Evolutionary conservation across 192 early-diverging fungal genomes (phyloP), one percentile per base, ranked within the genome.

Genomic region (Umbelopsis vinacea): DNA sequence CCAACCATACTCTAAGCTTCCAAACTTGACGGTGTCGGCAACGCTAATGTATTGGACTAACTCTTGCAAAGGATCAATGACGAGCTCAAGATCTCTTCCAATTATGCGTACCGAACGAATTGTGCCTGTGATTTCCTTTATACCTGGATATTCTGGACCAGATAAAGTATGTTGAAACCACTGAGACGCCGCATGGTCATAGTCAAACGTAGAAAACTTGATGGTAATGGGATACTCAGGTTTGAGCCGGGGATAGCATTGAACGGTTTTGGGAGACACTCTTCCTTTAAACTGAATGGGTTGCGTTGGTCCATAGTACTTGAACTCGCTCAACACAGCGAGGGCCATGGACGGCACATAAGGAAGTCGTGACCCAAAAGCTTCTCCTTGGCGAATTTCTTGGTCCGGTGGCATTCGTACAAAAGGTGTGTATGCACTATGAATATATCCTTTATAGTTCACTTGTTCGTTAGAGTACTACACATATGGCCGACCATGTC

Each of bases 181-280:
- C 57, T 63, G 57, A 19, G 29, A 22, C 15, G 57, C 57, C 2
- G 57, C 26, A 29, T 63, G 57, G 29, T 63, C 57, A 37, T 63
- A 63, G 29, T 63, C 33, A 14, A 63, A 63, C 35, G 57, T 63
- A 26, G 33, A 22, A 63, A 63, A 63, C 26, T 63, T 63, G 26
- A 63, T 17, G 23, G 57, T 63, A 29, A 63, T 63, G 11, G 57
- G 17, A 63, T 63, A 63, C 33, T 35, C 57, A n/a, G 26, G 26
- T 33, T 63, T 63, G 24, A 63, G 26, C 33, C 33, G 33, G 35
- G 57, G 26, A 37, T 19, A 22, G 19, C 7, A 63, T 14, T 26
- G 57, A 37, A 26, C 57, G 35, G 57, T 63, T 19, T 19, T 22
- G 11, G 17, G 26, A 6, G 57, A 63, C 3, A 63, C 57, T 37